Conservation (phyloP, 1,284 basidiomycete species). For the Malassezia arunalokei region DNA sequence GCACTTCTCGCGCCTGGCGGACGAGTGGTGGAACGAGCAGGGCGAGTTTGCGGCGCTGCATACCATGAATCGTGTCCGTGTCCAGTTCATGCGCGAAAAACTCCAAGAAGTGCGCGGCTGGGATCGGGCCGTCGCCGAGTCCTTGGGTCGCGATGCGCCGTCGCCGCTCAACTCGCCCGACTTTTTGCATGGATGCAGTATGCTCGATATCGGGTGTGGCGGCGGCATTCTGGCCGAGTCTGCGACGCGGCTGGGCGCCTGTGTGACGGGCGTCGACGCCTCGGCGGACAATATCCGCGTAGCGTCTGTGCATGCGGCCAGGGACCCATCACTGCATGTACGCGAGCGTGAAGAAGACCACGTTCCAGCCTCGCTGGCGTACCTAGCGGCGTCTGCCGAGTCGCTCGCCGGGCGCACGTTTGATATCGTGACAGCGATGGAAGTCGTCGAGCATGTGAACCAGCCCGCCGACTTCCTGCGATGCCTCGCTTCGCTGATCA, state of each 20-base stretch:
- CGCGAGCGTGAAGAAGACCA: not conserved
- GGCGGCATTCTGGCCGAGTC: constrained; percentile 88
- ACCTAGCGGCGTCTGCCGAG: constrained; percentile 71
- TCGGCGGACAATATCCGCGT: constrained; percentile 74
- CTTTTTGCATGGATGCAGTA: constrained; percentile 54
- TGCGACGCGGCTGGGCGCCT: constrained; percentile 72
- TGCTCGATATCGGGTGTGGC: constrained; percentile 81
- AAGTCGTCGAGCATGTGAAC: constrained; percentile 94
- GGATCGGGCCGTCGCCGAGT: constrained; percentile 26
- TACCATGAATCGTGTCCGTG: constrained; percentile 83
- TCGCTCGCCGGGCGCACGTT: constrained; percentile 55
- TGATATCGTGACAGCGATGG: constrained; percentile 93
- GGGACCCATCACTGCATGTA: constrained; percentile 54
- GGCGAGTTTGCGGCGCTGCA: constrained; percentile 85
- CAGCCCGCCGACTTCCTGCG: constrained; percentile 64
- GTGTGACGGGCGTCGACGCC: constrained; percentile 78
- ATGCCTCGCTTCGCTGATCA: constrained; percentile 29
- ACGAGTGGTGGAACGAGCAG: constrained; percentile 90
- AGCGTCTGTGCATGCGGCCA: constrained; percentile 67
- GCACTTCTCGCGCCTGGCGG: constrained; percentile 80
- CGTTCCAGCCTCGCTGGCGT: constrained; percentile 49
- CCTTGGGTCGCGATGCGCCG: not conserved
- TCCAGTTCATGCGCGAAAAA: constrained; percentile 74
- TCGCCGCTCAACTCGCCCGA: constrained; percentile 46
- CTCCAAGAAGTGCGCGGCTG: constrained; percentile 40